Base-by-base conservation (phyloP, 2,329 filamentous ascomycete species). In the Colletotrichum eremochloae region DNA sequence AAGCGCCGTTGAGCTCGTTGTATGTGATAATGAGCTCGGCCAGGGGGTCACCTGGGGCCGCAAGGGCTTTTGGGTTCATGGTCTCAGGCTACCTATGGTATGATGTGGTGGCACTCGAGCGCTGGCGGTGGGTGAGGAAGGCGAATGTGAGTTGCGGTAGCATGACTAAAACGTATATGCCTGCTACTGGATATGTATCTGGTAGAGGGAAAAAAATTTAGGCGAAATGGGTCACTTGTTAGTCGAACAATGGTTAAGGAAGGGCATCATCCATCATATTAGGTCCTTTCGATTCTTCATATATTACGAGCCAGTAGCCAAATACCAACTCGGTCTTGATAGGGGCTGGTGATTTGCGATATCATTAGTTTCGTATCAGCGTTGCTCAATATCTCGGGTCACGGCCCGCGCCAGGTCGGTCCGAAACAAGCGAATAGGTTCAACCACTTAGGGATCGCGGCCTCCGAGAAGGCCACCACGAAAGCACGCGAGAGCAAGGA, bases 1-100 rank as follows among this genome's bases (percentile, higher is more conserved):
- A 76, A 31, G 83, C 79, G 68, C 86, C 81, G 78, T 96, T 96
- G 67, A 95, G 87, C 75, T 94, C 93, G 77, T 92, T 89, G 81
- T 93, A 95, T n/a, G 86, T 89, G 14, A 84, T 86, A 74, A 96
- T 88, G 31, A 95, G 86, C 69, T 88, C 85, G 31, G 77, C 79
- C 70, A 88, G 80, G 15, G 86, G 82, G 73, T 87, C 85, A 18
- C 20, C 70, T 14, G 56, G 40, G 14, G 15, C 8, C 8, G 24
- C 33, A 5, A 48, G 40, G n/a, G 31, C 7, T 31, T 57, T 46
- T 14, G 53, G 29, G 40, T 20, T 42, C 70, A 72, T 72, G 66
- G 40, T 48, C 8, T 53, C 14, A 9, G 36, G 31, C 15, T 15
- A 20, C 14, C 15, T 15, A 20, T 18, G 20, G 31, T 20, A 29